These are phyloP conservation scores for Pythium brassicae DNA, from an alignment of 352 stramenopile species.

Conservation along the genomic window DNA sequence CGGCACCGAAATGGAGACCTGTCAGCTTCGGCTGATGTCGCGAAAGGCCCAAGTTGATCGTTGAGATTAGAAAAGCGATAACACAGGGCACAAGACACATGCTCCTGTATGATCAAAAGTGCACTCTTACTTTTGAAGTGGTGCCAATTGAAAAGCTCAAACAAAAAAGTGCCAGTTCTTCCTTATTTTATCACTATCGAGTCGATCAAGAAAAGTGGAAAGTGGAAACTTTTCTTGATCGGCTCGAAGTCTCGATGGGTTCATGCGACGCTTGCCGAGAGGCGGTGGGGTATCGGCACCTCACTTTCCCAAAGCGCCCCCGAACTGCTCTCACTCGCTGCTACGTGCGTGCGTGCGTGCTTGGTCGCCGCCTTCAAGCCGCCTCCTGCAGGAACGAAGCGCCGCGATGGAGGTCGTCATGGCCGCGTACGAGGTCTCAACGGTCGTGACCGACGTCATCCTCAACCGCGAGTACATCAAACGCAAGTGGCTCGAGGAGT, in stretches of 20 bases:
- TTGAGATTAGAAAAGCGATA: too few relatives aligned
- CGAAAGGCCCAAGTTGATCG: too few relatives aligned
- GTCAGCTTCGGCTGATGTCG: too few relatives aligned
- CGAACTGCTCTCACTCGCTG: neutral
- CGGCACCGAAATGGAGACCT: too few relatives aligned
- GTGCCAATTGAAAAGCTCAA: neutral
- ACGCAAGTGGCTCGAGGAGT: slow-evolving; percentile 66
- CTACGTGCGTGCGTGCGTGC: neutral
- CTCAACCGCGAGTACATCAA: slow-evolving; percentile 76
- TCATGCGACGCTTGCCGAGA: neutral
- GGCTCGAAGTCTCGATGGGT: too few relatives aligned
- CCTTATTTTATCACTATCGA: neutral
- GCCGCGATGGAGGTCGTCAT: slow-evolving; percentile 26
- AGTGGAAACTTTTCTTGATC: too few relatives aligned
- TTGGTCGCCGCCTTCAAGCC: too few relatives aligned
- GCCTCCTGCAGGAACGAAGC: neutral
- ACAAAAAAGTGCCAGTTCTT: neutral
- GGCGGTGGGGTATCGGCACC: too few relatives aligned
- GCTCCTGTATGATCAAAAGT: too few relatives aligned
- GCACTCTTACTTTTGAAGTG: neutral
- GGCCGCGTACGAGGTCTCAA: slow-evolving; percentile 58
- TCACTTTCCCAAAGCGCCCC: neutral
- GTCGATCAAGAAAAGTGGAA: too few relatives aligned
- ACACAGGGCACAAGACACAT: too few relatives aligned
- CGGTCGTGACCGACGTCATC: slow-evolving; percentile 64